phyloP scores from a whole-genome alignment of 768 basidiomycete genomes.

The Psilocybe azurescens region DNA sequence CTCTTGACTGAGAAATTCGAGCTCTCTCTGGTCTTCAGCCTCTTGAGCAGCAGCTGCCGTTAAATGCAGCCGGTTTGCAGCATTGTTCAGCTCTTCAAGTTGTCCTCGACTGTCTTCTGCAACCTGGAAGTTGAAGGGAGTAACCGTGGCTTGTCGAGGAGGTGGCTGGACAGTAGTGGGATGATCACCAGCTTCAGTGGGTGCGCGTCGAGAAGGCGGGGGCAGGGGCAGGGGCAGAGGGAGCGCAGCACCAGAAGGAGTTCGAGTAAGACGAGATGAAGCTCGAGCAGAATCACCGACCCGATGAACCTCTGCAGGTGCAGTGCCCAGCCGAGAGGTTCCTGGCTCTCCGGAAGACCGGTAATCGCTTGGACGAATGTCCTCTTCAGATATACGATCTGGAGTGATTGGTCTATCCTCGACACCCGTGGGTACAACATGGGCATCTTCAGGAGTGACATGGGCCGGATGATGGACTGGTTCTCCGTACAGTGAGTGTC shows the following conservation, averaged over 20 bases:
- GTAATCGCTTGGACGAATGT: background rate
- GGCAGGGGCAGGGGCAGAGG: background rate
- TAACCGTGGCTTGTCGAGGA: conserved; percentile 37
- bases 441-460: conserved; percentile 3
- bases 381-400: background rate
- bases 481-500: conserved; percentile 21
- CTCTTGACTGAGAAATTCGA: conserved; percentile 67
- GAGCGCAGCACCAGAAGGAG: background rate
- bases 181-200: conserved; percentile 4
- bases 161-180: conserved; percentile 16
- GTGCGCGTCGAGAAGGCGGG: background rate
- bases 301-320: conserved; percentile 9
- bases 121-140: conserved; percentile 44
- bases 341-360: conserved; percentile 5
- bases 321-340: background rate
- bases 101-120: conserved; percentile 57
- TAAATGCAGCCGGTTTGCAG: conserved; percentile 54
- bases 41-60: conserved; percentile 55
- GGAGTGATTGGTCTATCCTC: background rate
- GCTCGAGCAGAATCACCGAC: conserved; percentile 1
- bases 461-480: conserved; percentile 12
- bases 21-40: conserved; percentile 68
- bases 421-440: background rate
- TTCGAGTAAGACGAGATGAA: background rate
- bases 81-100: conserved; percentile 60